Evolutionary conservation across 805 yeast species (phyloP), one percentile per base, ranked within the genome.

Genomic region (Blastobotrys peoriensis): DNA sequence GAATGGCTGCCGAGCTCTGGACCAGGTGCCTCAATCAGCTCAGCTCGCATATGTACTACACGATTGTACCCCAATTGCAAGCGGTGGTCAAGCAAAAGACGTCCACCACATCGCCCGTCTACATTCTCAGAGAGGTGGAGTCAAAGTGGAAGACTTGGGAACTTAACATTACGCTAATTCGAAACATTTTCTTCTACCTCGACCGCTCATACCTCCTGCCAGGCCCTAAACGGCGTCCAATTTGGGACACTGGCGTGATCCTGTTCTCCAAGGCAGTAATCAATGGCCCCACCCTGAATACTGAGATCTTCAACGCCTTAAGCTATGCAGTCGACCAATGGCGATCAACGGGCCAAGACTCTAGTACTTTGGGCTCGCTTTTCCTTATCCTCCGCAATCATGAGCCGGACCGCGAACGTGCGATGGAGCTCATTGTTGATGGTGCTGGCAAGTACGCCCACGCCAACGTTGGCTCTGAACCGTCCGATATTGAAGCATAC

Each of bases 181-280:
- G 52, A 20, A 55, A 59, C 43, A 56, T 61, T 23, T 59, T 58
- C 35, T 56, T 55, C 30, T 61, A 57, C 36, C 49, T 61, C 30
- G 65, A 61, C 42, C 50, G 63, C 15, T 47, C 54, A 13, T 61
- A 54, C 44, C 44, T 61, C 27, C 41, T 59, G 15, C 43, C 38
- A 19, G 33, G 22, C 10, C 10, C 53, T 25, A 4, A 41, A 21
- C 5, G 43, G 40, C 17, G 23, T n/a, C 36, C 58, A n/a, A 46
- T 58, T 20, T 49, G 53, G 57, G 44, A 41, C 17, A 27, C 43
- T 18, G 36, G 52, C 6, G 38, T 36, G 17, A 36, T 13, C 6
- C n/a, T 44, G 41, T 50, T 50, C 38, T 44, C 41, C 3, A 16
- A 27, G 13, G 41, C 13, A 8, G 33, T 51, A 2, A 18, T 50